Evolutionary conservation across 2,329 filamentous ascomycete species (phyloP).

Genomic region (Ascomycota sp.): DNA sequence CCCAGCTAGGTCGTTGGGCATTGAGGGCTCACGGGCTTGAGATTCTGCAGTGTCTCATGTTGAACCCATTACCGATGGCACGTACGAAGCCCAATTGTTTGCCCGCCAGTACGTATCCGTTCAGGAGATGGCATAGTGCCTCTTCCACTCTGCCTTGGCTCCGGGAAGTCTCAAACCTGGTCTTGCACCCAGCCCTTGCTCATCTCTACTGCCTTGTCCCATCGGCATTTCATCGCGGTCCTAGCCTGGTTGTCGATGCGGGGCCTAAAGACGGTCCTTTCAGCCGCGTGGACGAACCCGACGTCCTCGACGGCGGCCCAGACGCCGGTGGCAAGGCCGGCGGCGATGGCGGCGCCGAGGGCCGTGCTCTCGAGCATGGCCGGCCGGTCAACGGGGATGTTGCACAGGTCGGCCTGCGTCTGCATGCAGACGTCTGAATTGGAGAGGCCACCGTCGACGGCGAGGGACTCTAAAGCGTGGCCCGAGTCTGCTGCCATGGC

Average conservation of each 20-base stretch:
- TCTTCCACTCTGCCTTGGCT: too few relatives aligned
- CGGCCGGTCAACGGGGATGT: slow-evolving; percentile 63
- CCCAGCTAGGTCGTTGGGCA: too few relatives aligned
- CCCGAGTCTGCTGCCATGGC: slow-evolving; percentile 77
- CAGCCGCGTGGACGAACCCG: slow-evolving; percentile 46
- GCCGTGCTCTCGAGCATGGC: slow-evolving; percentile 81
- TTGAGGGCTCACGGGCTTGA: too few relatives aligned
- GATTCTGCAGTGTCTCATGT: too few relatives aligned
- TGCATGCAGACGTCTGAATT: slow-evolving; percentile 81
- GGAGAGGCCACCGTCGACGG: slow-evolving; percentile 75
- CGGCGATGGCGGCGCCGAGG: slow-evolving; percentile 70
- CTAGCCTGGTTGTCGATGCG: slow-evolving; percentile 26
- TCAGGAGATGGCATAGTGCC: too few relatives aligned
- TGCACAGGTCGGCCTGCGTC: slow-evolving; percentile 67
- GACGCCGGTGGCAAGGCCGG: slow-evolving; percentile 59
- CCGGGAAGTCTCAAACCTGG: slow-evolving; percentile 1
- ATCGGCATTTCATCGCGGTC: slow-evolving; percentile 22
- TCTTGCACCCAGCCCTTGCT: slow-evolving; percentile 28
- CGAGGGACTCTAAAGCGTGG: slow-evolving; percentile 49
- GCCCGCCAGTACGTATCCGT: too few relatives aligned
- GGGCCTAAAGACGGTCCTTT: slow-evolving; percentile 48
- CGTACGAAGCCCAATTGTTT: too few relatives aligned
- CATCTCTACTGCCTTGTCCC: slow-evolving; percentile 37
- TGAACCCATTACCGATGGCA: too few relatives aligned
- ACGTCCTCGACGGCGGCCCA: slow-evolving; percentile 59